Base-by-base conservation (phyloP, 805 yeast genomes). In the Candida boidinii region DNA sequence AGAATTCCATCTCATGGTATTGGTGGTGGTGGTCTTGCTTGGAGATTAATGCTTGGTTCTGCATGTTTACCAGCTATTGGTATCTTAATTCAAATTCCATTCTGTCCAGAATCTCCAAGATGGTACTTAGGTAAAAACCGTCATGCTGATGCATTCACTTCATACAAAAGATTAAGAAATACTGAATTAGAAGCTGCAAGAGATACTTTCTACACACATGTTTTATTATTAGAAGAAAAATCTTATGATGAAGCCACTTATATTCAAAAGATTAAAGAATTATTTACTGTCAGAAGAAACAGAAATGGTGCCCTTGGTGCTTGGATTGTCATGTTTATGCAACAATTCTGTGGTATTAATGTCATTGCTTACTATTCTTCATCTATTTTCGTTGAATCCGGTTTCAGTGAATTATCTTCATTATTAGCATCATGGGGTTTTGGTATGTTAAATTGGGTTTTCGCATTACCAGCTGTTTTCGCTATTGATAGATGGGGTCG, bases 261-360 rank as follows among this genome's bases (percentile, higher is more conserved):
- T 35, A 51, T 48, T 45, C 58, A 52, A 42, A 70, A 76, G 48
- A 32, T 73, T 29, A 58, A 57, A 33, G 82, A 78, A 51, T 61
- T 83, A 64, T 64, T 84, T 51, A 68, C 79, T 1, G 66, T 81
- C 29, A 71, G 92, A 55, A 74, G 95, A 64, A 83, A 82, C 56
- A 73, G 94, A 58, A 80, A 85, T 51, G 94, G 92, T 33, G 75
- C 84, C 7, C 45, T 79, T 36, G 94, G 84, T 35, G 75, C 94
- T 4, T 79, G 80, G 71, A 68, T 84, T 42, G 85, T 78, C 38
- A 85, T 86, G 76, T 81, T 84, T 51, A 79, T 80, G 85, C 95
- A 85, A 62, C 94, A 85, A 54, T 81, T 84, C 61, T 85, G 94
- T 59, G 95, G 95, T 45, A 74, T 85, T 54, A 85, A 85, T 49